Base-by-base conservation (phyloP, 2,329 filamentous ascomycete genomes). In the Claviceps pazoutovae region DNA sequence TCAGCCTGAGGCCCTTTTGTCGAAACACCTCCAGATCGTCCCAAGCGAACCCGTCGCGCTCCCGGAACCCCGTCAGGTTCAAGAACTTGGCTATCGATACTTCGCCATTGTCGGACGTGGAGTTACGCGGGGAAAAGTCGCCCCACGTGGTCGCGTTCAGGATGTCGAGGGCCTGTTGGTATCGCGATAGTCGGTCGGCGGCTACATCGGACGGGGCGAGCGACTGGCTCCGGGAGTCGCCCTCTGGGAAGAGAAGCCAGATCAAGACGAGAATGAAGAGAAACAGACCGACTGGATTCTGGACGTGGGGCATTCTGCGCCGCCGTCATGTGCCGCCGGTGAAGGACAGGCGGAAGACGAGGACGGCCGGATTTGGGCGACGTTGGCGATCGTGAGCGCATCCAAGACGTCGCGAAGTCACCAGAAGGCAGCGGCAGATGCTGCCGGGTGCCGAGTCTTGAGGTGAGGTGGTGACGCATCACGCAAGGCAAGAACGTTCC, bases 21-120 rank as follows among this genome's bases (percentile, higher is more conserved):
- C 79, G 81, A 53, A 90, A 88, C 1, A 72, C 68, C 0, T 72
- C 71, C 21, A 96, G 71, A 53, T 88, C 74, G 37, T 83, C 77
- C 90, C 90, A 96, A 1, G 80, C 83, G 65, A 86, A 88, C 4
- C 78, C 80, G 67, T 95, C 86, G 19, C 81, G 76, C 46, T 80
- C 71, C 48, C 85, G 78, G 55, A 94, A 82, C 1, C 91, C 91
- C 2, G 86, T 86, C 49, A 95, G 71, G 59, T 88, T 88, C 54
- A 89, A 68, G 55, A 75, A 82, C 23, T 67, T 70, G 19, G 45
- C 60, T 23, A 30, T 45, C 11, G 57, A 46, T 46, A 47, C 56
- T 21, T 56, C 53, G 16, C 54, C 58, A 19, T 58, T 59, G 16
- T 64, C 61, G 23, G 57, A 59, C 50, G 56, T 56, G 42, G 57